Evolutionary conservation across 2,329 filamentous ascomycete genomes (phyloP).

Genomic region (Exserohilum turcica): DNA sequence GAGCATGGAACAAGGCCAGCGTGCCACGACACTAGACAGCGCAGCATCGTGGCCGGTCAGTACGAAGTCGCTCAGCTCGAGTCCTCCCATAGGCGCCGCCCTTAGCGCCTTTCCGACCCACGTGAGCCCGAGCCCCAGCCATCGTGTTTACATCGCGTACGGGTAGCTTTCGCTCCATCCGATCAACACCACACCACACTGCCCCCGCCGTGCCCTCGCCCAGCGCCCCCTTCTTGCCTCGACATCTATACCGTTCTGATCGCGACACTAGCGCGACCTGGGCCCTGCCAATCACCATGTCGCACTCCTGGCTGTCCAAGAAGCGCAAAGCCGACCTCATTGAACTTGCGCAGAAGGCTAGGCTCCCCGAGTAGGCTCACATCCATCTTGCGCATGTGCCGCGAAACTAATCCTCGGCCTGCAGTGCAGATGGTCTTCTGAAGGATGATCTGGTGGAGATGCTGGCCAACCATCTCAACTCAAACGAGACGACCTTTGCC

Average conservation of each 20-base stretch:
- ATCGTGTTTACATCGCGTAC: constrained; percentile 32
- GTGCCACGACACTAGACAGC: neutral
- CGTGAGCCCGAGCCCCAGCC: constrained; percentile 32
- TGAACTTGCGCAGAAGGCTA: constrained; percentile 73
- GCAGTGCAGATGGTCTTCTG: constrained; percentile 71
- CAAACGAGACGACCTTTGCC: constrained; percentile 69
- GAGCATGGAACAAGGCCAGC: neutral
- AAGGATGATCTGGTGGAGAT: constrained; percentile 75
- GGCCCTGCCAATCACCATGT: constrained; percentile 59
- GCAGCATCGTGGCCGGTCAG: constrained; percentile 5
- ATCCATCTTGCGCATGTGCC: neutral
- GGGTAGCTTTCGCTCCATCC: constrained; percentile 18
- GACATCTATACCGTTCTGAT: constrained; percentile 39
- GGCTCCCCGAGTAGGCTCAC: constrained; percentile 68
- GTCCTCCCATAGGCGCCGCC: constrained; percentile 8
- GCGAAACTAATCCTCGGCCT: constrained; percentile 20
- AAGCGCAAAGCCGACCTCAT: constrained; percentile 82
- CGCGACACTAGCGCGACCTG: constrained; percentile 57
- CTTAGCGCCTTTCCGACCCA: constrained; percentile 21
- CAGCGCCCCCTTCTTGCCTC: constrained; percentile 23
- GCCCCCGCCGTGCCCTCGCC: constrained; percentile 18
- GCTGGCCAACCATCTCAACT: constrained; percentile 49
- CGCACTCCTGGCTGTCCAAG: constrained; percentile 72
- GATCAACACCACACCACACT: constrained; percentile 30
- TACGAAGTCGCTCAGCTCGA: neutral